phyloP scores from a whole-genome alignment of 2,329 filamentous ascomycete genomes.

The Fusarium ramigenum region DNA sequence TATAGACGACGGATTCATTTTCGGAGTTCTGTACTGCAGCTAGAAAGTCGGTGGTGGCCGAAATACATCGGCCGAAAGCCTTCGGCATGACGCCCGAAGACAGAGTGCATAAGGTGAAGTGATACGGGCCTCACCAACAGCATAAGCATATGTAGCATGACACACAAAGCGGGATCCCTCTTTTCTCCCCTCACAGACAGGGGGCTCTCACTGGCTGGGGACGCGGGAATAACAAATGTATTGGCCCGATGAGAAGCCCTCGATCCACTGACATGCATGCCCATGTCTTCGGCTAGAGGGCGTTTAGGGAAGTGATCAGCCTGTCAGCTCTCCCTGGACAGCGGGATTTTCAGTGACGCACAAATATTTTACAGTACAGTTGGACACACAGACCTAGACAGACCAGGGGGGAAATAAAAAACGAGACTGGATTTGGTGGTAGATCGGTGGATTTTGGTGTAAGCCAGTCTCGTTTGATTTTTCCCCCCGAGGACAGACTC shows the following conservation, averaged over 20 bases:
- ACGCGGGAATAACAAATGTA: background rate
- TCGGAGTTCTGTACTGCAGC: background rate
- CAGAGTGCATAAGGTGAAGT: background rate
- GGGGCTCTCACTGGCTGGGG: background rate
- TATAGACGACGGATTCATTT: background rate
- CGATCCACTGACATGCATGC: background rate
- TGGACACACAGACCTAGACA: background rate
- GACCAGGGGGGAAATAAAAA: no score
- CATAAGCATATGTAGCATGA: background rate
- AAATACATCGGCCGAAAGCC: constrained; percentile 28
- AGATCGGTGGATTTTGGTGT: no score
- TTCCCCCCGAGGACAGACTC: no score
- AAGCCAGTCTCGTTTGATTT: no score
- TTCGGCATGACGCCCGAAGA: constrained; percentile 5
- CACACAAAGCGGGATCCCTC: background rate
- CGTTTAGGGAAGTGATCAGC: background rate
- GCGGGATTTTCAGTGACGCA: background rate
- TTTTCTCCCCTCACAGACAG: background rate
- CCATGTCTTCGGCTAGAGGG: background rate
- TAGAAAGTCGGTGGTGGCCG: constrained; percentile 24
- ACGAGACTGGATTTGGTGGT: no score
- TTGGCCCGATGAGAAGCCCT: background rate
- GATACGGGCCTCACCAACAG: background rate
- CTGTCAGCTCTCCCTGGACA: background rate
- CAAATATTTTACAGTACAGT: background rate